Conservation (phyloP, 2,329 filamentous ascomycete species). For the Diaporthe ilicicola region DNA sequence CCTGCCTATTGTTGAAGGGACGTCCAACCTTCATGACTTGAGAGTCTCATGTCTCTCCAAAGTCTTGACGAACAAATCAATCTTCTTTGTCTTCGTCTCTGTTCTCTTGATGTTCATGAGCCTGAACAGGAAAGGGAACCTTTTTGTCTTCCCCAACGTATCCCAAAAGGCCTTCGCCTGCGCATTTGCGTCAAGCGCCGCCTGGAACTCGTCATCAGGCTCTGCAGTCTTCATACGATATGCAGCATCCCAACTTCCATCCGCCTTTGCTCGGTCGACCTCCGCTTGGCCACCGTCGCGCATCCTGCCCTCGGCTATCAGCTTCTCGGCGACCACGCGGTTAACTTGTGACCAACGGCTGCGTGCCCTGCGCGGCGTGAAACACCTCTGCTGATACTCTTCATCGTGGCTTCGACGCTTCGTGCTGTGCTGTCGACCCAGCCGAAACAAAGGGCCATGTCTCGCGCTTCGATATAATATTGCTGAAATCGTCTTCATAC, state of each 20-base stretch:
- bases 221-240: conserved; percentile 22
- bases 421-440: conserved; percentile 14
- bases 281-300: conserved; percentile 2
- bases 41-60: conserved; percentile 8
- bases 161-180: conserved; percentile 16
- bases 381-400: neutral
- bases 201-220: conserved; percentile 18
- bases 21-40: neutral
- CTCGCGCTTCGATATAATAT: neutral
- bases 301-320: conserved; percentile 9
- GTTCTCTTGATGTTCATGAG: conserved; percentile 9
- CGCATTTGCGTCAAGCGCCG: conserved; percentile 7
- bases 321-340: conserved; percentile 7
- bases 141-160: conserved; percentile 12
- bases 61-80: conserved; percentile 3
- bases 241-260: conserved; percentile 25
- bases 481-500: too few species aligned
- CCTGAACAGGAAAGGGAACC: conserved; percentile 18
- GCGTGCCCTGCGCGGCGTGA: conserved; percentile 14
- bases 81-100: conserved; percentile 21
- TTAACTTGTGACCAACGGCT: conserved; percentile 24
- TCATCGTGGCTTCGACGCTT: conserved; percentile 3
- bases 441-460: conserved; percentile 14
- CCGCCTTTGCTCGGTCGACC: conserved; percentile 5
- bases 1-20: neutral